These are phyloP conservation scores for Pseudomonodictys pantanalensis DNA, from an alignment of 495 filamentous ascomycete genomes.

Conservation along the genomic window DNA sequence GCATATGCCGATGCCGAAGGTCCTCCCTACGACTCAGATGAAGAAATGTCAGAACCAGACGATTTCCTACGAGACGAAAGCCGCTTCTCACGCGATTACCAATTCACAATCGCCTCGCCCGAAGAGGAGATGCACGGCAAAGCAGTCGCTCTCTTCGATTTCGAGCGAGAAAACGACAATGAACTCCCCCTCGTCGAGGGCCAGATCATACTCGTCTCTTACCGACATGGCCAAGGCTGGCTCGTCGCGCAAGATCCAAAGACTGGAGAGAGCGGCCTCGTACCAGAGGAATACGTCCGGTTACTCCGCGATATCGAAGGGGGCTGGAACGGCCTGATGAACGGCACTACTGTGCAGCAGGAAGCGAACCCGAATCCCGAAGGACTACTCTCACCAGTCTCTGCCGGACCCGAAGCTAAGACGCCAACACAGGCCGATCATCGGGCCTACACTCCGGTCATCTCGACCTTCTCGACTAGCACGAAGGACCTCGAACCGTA, in stretches of 20 bases:
- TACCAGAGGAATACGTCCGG: conserved; percentile 95
- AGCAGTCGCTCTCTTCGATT: conserved; percentile 92
- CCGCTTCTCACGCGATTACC: conserved; percentile 82
- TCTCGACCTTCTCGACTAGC: conserved; percentile 73
- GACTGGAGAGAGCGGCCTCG: conserved; percentile 81
- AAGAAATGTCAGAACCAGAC: conserved; percentile 41
- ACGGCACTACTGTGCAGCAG: conserved; percentile 5
- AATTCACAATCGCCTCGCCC: conserved; percentile 90
- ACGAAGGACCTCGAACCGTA: conserved; percentile 72
- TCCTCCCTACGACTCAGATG: conserved; percentile 40
- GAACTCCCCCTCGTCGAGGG: conserved; percentile 91
- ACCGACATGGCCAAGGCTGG: conserved; percentile 95
- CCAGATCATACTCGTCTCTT: conserved; percentile 94
- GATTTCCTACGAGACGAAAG: conserved; percentile 57
- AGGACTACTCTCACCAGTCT: conserved; percentile 28
- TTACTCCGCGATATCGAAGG: conserved; percentile 88
- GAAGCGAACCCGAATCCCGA: conserved; percentile 6
- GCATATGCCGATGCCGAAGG: conserved; percentile 54
- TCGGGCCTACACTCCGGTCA: conserved; percentile 53
- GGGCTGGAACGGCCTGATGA: conserved; percentile 43
- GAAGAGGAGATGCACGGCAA: conserved; percentile 98
- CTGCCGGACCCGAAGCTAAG: conserved; percentile 28
- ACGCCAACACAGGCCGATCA: conserved; percentile 35
- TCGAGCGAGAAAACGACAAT: conserved; percentile 91
- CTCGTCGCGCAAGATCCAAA: conserved; percentile 95